Evolutionary conservation across 106 monocot genomes (phyloP), one percentile per base, ranked within the genome.

Genomic region (Triglochin maritima): DNA sequence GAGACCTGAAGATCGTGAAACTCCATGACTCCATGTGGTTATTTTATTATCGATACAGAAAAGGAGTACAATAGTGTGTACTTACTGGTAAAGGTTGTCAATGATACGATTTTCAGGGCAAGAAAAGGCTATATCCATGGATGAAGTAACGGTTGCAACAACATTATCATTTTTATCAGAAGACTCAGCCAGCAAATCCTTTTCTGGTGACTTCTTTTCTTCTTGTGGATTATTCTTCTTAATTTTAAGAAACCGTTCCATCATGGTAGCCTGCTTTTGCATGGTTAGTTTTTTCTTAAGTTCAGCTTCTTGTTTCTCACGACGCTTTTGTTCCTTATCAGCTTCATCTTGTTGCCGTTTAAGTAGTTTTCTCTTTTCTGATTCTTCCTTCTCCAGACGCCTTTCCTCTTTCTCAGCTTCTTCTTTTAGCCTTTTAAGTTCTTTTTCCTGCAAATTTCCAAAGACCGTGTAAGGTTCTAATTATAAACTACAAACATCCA

Each of bases 221-320:
- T 53, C 12, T 16, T 65, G 56, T 46, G 52, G 59, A 68, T 68
- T 66, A 47, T 55, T 55, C 49, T 80, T 86, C 52, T 70, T 80
- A 9, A 66, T 57, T 54, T 86, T 92, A 45, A 98, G 84, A 84
- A 98, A 92, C 13, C 86, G 72, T 70, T 98, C 79, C 98, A 98
- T 91, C 14, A 98, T 72, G 50, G 79, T 76, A 62, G 88, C 98
- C 74, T 98, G 98, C 64, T 89, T 98, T 47, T 84, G 72, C 44
- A 92, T 57, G 9, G 70, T 66, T 41, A 77, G 60, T 11, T 81
- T 84, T 49, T 79, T 95, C 61, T 72, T 87, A 45, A 56, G 15
- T 74, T 89, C 89, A 76, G 72, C 71, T 64, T 80, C 87, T 78
- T 90, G 88, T 72, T 94, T 94, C 51, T 87, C 87, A 56, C 77